A percentile compares a stretch with the other conserved stretches of the same genome.
These are phyloP conservation scores for Coniochaeta hoffmannii DNA, from an alignment of 2,329 filamentous ascomycete genomes.

Conservation along the genomic window DNA sequence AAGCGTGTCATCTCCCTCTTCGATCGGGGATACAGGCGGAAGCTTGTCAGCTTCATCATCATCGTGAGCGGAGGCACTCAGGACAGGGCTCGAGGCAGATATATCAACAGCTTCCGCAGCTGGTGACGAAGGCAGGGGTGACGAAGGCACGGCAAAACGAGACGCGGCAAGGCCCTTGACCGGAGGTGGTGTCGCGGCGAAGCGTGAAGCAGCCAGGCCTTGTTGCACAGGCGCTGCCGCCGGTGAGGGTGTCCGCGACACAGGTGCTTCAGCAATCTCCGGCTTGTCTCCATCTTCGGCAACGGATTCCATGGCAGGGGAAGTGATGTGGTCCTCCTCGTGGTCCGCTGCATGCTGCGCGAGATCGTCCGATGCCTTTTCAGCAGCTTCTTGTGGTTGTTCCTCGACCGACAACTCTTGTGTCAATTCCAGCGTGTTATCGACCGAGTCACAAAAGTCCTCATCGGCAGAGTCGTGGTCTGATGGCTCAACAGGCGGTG, in stretches of 20 bases:
- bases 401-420: slow-evolving; percentile 9
- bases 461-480: slow-evolving; percentile 15
- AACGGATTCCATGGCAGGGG: slow-evolving; percentile 14
- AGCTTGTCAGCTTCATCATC: slow-evolving; percentile 10
- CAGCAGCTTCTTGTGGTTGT: slow-evolving; percentile 1
- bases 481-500: slow-evolving; percentile 13
- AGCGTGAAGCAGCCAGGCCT: slow-evolving; percentile 23
- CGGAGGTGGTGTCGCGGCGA: slow-evolving; percentile 22
- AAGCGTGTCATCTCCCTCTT: slow-evolving; percentile 22
- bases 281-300: background rate
- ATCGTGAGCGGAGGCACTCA: slow-evolving; percentile 10
- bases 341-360: slow-evolving; percentile 11
- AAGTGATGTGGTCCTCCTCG: slow-evolving; percentile 8
- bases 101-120: slow-evolving; percentile 17
- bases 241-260: background rate
- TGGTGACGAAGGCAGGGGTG: slow-evolving; percentile 26
- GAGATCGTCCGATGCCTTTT: slow-evolving; percentile 9
- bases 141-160: slow-evolving; percentile 33
- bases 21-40: slow-evolving; percentile 16
- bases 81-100: slow-evolving; percentile 5
- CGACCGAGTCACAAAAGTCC: slow-evolving; percentile 3
- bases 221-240: slow-evolving; percentile 5
- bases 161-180: slow-evolving; percentile 37
- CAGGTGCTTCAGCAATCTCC: background rate
- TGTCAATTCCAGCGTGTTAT: background rate